Base-by-base conservation (phyloP, 805 yeast species). In the Metschnikowia lachancei region DNA sequence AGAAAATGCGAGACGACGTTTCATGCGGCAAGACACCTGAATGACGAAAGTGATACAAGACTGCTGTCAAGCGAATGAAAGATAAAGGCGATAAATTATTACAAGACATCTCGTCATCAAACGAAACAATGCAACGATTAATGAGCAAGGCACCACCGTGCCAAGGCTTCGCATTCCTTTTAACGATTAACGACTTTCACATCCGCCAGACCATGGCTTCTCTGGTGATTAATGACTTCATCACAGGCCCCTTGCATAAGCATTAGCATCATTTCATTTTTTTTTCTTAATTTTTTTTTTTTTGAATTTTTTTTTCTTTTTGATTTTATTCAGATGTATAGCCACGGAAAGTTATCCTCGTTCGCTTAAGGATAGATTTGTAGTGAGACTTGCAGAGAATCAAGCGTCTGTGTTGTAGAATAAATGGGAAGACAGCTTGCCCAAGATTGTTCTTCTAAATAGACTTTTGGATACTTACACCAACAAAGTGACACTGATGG, bases 131-230 rank as follows among this genome's bases (percentile, higher is more conserved):
- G 40, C 40, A 35, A 35, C 39, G 39, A 41, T 17, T 22, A 30
- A 5, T 35, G 34, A 34, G 39, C 28, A 13, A 20, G 34, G 7
- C 35, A 18, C 44, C 39, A n/a, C 18, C n/a, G 34, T 14, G 19
- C 12, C 37, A 10, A 35, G 33, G 40, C 39, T 20, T 26, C 35
- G 11, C 41, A 31, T 22, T 36, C 41, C 8, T 33, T 33, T 12
- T 39, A 14, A 44, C 35, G 47, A 44, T 33, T 44, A 17, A 44
- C 24, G 47, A 44, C 39, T 31, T 41, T 39, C 37, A 26, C 42
- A n/a, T 26, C 29, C 16, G 39, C 39, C 47, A 28, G 42, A 28
- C 17, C 24, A 33, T 26, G 26, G 39, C 42, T 12, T 32, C 26
- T 24, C 36, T 37, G 45, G 40, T 32, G 6, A 36, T n/a, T 22